Conservation (phyloP, 805 yeast genomes). For the Yarrowia porcina region DNA sequence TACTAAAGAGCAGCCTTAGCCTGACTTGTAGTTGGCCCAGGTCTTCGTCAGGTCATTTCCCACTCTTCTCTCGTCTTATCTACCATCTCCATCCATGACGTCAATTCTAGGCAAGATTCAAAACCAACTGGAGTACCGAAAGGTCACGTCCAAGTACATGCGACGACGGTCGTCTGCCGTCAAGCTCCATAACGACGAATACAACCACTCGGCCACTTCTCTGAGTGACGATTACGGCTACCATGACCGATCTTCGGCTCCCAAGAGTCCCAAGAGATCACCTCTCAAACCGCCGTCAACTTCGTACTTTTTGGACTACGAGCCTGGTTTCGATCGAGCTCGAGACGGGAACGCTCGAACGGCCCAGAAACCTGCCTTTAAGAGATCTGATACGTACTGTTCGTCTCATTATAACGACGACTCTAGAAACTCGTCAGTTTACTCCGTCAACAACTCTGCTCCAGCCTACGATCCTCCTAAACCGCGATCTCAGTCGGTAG, state of each 20-base stretch:
- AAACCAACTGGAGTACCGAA: constrained; percentile 33
- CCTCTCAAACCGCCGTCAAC: constrained; percentile 10
- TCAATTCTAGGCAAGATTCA: constrained; percentile 30
- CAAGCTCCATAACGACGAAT: constrained; percentile 27
- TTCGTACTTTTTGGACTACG: constrained; percentile 3
- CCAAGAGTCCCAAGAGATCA: constrained; percentile 6
- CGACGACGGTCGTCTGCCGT: constrained; percentile 33
- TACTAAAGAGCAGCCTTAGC: not conserved
- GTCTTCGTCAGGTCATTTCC: too few species aligned
- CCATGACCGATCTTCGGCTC: constrained; percentile 27
- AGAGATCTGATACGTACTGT: not conserved
- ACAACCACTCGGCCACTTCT: constrained; percentile 26
- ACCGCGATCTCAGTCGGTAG: not conserved
- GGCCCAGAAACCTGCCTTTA: not conserved
- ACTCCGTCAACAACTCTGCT: not conserved
- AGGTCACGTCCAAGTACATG: constrained; percentile 34
- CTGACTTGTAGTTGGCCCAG: too few species aligned
- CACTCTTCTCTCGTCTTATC: too few species aligned
- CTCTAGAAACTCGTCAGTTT: not conserved
- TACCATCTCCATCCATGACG: not conserved
- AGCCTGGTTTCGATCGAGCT: constrained; percentile 5
- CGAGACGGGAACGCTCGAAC: not conserved
- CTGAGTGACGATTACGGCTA: constrained; percentile 32
- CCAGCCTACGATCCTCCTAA: constrained; percentile 10
- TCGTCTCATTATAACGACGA: constrained; percentile 1